These are phyloP conservation scores for Penicillium pulvis DNA, from an alignment of 495 filamentous ascomycete genomes.

Conservation along the genomic window DNA sequence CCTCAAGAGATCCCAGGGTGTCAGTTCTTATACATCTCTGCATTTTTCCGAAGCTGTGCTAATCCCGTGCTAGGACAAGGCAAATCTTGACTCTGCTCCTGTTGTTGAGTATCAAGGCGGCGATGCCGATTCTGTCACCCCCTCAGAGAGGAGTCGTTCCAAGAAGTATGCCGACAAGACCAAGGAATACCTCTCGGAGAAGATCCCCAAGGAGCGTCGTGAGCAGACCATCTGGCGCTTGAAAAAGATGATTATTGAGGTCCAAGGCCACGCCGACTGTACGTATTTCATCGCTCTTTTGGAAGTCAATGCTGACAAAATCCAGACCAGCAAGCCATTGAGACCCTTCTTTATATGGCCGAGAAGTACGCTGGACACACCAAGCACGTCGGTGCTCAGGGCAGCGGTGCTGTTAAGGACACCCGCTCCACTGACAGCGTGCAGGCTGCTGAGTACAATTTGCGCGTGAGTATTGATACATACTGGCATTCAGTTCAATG, in stretches of 20 bases:
- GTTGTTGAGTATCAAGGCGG: slow-evolving; percentile 10
- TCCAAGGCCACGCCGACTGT: slow-evolving; percentile 91
- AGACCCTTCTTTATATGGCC: slow-evolving; percentile 79
- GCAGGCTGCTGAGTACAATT: slow-evolving; percentile 70
- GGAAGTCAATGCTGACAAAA: slow-evolving; percentile 6
- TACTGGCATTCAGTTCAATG: not conserved
- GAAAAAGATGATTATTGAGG: slow-evolving; percentile 97
- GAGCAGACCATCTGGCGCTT: slow-evolving; percentile 90
- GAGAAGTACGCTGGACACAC: slow-evolving; percentile 83
- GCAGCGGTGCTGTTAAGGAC: slow-evolving; percentile 67
- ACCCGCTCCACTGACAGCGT: slow-evolving; percentile 63
- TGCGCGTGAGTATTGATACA: slow-evolving; percentile 49
- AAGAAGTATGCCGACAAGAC: slow-evolving; percentile 47
- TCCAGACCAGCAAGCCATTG: slow-evolving; percentile 78
- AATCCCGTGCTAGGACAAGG: slow-evolving; percentile 21
- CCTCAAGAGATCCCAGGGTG: slow-evolving; percentile 64
- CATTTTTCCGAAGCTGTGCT: slow-evolving; percentile 3
- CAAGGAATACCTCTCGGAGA: slow-evolving; percentile 73
- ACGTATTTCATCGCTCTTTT: slow-evolving; percentile 26
- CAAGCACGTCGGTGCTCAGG: slow-evolving; percentile 62
- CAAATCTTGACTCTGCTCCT: slow-evolving; percentile 14
- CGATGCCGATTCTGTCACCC: slow-evolving; percentile 16
- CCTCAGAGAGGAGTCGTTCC: slow-evolving; percentile 27
- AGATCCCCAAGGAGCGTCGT: slow-evolving; percentile 91
- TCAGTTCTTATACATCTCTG: slow-evolving; percentile 20